Percentiles rank a stretch among this genome's conserved stretches.
phyloP scores from a whole-genome alignment of 768 basidiomycete species.

The Roridomyces roridus region DNA sequence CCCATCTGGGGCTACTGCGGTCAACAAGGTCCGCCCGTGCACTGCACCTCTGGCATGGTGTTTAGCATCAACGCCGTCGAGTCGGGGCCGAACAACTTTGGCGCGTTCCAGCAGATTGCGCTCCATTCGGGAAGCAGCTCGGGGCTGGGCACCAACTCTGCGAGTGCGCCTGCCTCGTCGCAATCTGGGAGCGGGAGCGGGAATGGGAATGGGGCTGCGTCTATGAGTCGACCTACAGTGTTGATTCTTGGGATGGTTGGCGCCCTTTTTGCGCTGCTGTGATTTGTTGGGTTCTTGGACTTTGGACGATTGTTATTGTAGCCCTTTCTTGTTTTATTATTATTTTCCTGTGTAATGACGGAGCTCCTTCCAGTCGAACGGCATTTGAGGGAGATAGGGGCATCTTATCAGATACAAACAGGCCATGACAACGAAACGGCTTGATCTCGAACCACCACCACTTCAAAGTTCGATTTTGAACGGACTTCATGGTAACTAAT shows the following conservation, averaged over 20 bases:
- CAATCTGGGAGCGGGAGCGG: not conserved
- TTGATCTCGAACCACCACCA: too few species aligned
- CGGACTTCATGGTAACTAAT: too few species aligned
- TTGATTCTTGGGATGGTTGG: not conserved
- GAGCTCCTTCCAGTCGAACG: too few species aligned
- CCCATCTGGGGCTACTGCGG: slow-evolving; percentile 51
- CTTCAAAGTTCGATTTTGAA: too few species aligned
- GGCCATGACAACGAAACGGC: too few species aligned
- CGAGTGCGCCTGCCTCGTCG: not conserved
- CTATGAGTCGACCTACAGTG: too few species aligned
- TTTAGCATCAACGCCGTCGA: slow-evolving; percentile 49
- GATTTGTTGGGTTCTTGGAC: not conserved
- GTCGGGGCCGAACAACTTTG: slow-evolving; percentile 39
- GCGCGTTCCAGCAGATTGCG: slow-evolving; percentile 38
- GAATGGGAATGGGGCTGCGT: not conserved
- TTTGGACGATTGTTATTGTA: too few species aligned
- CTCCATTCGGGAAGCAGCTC: not conserved
- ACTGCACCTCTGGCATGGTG: slow-evolving; percentile 57
- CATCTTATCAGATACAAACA: too few species aligned
- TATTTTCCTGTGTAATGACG: too few species aligned
- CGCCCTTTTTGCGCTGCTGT: not conserved
- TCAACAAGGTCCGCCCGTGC: slow-evolving; percentile 35
- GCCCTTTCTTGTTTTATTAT: too few species aligned
- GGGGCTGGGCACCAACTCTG: not conserved
- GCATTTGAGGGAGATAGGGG: too few species aligned